phyloP scores from a whole-genome alignment of 371 early-diverging fungal species.

The Apophysomyces sp. region DNA sequence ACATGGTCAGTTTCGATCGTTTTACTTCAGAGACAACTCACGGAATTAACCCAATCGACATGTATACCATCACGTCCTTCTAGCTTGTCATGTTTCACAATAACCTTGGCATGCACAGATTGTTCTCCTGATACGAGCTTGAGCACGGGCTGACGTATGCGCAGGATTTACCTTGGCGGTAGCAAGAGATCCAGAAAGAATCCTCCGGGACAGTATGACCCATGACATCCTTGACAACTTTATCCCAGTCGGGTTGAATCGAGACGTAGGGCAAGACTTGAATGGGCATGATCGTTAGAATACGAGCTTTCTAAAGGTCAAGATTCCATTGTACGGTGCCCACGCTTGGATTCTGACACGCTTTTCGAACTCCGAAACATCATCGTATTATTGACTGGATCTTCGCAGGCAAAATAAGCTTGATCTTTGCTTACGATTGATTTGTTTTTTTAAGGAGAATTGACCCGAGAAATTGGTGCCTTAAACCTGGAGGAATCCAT shows the following conservation, averaged over 20 bases:
- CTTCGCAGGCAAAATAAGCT: no score
- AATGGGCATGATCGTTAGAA: not conserved
- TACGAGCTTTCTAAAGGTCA: no score
- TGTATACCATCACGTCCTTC: constrained; percentile 24
- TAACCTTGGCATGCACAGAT: constrained; percentile 8
- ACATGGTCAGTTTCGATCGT: not conserved
- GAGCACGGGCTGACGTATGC: not conserved
- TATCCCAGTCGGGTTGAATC: constrained; percentile 46
- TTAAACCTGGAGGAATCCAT: no score
- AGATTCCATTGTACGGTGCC: no score
- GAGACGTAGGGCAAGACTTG: constrained; percentile 33
- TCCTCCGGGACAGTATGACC: constrained; percentile 22
- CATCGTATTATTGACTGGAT: no score
- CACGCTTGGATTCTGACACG: no score
- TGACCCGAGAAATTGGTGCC: no score
- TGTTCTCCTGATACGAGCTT: constrained; percentile 4
- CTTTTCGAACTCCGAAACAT: no score
- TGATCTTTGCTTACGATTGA: no score
- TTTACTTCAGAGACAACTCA: constrained; percentile 8
- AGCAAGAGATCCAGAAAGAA: constrained; percentile 58
- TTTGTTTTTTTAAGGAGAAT: no score
- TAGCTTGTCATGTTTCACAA: constrained; percentile 2
- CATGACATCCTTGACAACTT: constrained; percentile 30
- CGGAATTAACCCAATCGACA: constrained; percentile 25
- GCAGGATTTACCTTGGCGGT: constrained; percentile 36